Evolutionary conservation across 2,329 filamentous ascomycete species (phyloP), one percentile per base, ranked within the genome.

Genomic region (Cytospora chrysosperma): DNA sequence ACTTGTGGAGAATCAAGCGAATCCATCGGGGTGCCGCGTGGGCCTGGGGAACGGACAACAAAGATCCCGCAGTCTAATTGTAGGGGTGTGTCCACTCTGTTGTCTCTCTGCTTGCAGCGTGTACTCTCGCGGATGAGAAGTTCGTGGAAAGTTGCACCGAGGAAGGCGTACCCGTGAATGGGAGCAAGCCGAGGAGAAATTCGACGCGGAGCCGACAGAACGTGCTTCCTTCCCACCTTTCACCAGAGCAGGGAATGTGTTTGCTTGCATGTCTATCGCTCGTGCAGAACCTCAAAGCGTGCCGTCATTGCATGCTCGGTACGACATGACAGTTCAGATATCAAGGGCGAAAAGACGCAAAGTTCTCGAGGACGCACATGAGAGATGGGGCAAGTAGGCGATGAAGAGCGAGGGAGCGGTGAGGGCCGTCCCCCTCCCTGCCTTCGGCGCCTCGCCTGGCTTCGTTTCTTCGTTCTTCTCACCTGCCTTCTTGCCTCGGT

Each of bases 251-350:
- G 51, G 40, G 49, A 26, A 21, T 49, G 49, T 61, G 59, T 61
- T 61, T 61, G 59, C 51, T 61, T 55, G n/a, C 43, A 24, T 21
- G 43, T 47, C 27, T 54, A 37, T 34, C 37, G 10, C 58, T 50
- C 40, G 49, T 61, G 59, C 59, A 61, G 37, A 28, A 55, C 37
- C 50, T 49, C 24, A 37, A 30, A 37, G 37, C 24, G 49, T 61
- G 34, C 59, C 51, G 43, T 47, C 43, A 47, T 47, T 47, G n/a
- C 43, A 24, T 47, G 32, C 56, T 12, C 34, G 59, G 64, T 65
- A 52, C 61, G 30, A 65, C 61, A 37, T 65, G 64, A 65, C 61
- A 52, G 13, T 65, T 65, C 64, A 61, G 26, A 61, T 53, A 43
- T 17, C 17, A n/a, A 27, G 28, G 51, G 40, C 27, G 28, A 30